Evolutionary conservation across 1,284 basidiomycete species (phyloP), one percentile per base, ranked within the genome.

Genomic region (Leucoagaricus sp.): DNA sequence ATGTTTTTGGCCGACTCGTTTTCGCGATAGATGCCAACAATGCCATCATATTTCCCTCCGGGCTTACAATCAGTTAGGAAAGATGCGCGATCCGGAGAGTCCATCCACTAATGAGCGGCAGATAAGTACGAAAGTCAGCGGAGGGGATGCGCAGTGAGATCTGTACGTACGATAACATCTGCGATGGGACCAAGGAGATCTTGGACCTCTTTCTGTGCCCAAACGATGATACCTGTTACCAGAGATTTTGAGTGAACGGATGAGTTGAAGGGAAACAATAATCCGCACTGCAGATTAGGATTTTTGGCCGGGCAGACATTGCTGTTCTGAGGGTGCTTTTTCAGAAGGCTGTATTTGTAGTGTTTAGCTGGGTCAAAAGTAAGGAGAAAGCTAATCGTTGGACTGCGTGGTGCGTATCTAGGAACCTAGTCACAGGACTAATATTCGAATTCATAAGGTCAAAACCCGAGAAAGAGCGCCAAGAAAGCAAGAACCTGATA

Each of bases 21-120:
- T 67, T 90, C 80, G 55, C 93, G 82, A 75, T 94, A 97, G 59
- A 96, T 85, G 19, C 85, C 94, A 8, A 89, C 81, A 1, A 86
- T 80, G 25, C 84, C 83, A 33, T 80, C 79, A 73, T 94, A 96
- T 70, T 89, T 93, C 13, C 86, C 86, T 21, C 83, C 82, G 4
- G 83, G 74, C 53, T 79, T 73, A 53, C 91, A 80, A 57, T 81
- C 84, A 8, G 79, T 73, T 52, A 92, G 78, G 72, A 96, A 93
- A 42, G 86, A 83, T 17, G 80, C 76, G 10, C 91, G 83, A 61
- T 81, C 75, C 8, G 78, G 72, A 4, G 88, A 89, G 68, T 87
- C 82, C 72, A 93, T 84, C 53, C 69, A 74, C 88, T 91, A 41
- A 23, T 10, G 2, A 40, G 8, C 25, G 34, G 40, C 28, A 21